Base-by-base conservation (phyloP, 371 early-diverging fungal species). In the Caulochytrium protostelioides region DNA sequence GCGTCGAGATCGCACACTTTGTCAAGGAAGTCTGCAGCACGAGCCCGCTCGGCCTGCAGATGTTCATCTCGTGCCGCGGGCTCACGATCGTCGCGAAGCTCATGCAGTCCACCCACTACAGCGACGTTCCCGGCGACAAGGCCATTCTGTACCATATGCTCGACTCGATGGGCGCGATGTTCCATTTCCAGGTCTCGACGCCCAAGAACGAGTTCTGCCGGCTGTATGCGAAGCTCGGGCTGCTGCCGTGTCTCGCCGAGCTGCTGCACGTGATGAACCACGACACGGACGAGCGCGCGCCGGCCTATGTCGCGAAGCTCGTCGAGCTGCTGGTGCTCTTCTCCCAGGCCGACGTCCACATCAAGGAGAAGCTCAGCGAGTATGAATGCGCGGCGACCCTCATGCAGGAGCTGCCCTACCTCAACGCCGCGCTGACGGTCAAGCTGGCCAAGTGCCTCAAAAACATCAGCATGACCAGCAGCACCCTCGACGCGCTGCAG, bases 191-290 rank as follows among this genome's bases (percentile, higher is more conserved):
- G 51, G 65, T 61, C 12, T 32, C 62, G 32, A 62, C 63, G 0
- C 65, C 71, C 2, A 57, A 61, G 32, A 65, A 64, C 34, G 65
- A 68, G 32, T 61, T 67, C 30, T 71, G 64, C 41, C 52, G 54
- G 9, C 28, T 68, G 33, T 48, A 68, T 22, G 57, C 59, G 9
- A 64, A 61, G 28, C 50, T 51, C 36, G 62, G 61, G 0, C 30
- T 70, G 1, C 32, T 70, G 17, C 57, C 49, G 14, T 54, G 50
- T 1, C 49, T 70, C n/a, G 46, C 64, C 1, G 22, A 38, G 2
- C 43, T 47, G 1, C 38, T 65, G 2, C 45, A 47, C 23, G 32
- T 49, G 21, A 44, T 62, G 1, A 39, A 55, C 6, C 21, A 32
- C 8, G 67, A 68, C 29, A 37, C 44, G 4, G 50, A 59, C 15